Conservation (phyloP, 805 yeast species). For the Monosporozyma siamensis region DNA sequence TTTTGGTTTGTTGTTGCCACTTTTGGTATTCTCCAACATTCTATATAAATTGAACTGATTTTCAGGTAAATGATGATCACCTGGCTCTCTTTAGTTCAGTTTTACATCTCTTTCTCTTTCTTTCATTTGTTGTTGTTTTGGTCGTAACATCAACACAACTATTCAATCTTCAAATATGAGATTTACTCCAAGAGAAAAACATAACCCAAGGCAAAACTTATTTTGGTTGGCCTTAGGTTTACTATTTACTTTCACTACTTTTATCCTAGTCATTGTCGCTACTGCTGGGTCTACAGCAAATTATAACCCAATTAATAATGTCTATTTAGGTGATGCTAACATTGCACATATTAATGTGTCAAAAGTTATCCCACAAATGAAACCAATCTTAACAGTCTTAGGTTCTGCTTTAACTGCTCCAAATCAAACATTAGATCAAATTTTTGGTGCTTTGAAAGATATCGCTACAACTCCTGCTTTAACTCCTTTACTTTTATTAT, state of each 20-base stretch:
- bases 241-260: conserved; percentile 20
- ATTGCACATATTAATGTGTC: conserved; percentile 28
- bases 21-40: no score
- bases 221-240: conserved; percentile 1
- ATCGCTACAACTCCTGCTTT: conserved; percentile 25
- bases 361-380: conserved; percentile 27
- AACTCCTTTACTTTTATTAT: conserved; percentile 21
- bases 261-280: conserved; percentile 24
- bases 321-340: conserved; percentile 28
- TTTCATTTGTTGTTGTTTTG: neutral
- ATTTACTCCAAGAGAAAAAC: conserved; percentile 3
- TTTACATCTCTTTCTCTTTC: neutral
- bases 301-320: conserved; percentile 22
- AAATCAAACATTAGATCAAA: conserved; percentile 14
- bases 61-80: no score
- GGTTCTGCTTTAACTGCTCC: conserved; percentile 26
- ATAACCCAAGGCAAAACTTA: conserved; percentile 2
- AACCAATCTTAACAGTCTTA: conserved; percentile 23
- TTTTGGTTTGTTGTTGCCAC: no score
- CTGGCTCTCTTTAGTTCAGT: no score
- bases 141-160: neutral
- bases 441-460: conserved; percentile 20
- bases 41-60: no score
- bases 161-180: neutral
- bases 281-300: conserved; percentile 28